phyloP scores from a whole-genome alignment of 495 filamentous ascomycete genomes.

The Aspergillus wentii region DNA sequence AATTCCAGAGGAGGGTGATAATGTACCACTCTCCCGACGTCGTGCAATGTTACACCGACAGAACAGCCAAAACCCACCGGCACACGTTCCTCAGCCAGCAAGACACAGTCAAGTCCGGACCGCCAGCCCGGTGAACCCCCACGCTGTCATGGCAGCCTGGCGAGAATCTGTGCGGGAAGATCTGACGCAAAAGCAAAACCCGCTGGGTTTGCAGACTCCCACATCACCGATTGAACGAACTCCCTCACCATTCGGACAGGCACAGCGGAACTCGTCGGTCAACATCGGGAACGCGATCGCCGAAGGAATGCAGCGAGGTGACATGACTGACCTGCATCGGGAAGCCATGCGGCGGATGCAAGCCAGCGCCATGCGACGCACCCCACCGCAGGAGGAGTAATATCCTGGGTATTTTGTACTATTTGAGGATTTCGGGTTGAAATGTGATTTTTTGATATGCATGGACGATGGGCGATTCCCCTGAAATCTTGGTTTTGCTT shows the following conservation, averaged over 20 bases:
- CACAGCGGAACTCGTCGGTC: slow-evolving; percentile 26
- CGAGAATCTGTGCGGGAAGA: slow-evolving; percentile 67
- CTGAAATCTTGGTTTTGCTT: too few relatives aligned
- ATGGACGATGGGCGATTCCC: too few relatives aligned
- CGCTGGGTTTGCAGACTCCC: slow-evolving; percentile 18
- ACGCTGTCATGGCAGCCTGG: slow-evolving; percentile 69
- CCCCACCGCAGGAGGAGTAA: too few relatives aligned
- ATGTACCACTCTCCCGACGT: slow-evolving; percentile 71
- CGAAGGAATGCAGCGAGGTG: slow-evolving; percentile 69
- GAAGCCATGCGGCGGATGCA: slow-evolving; percentile 84
- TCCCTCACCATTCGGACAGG: slow-evolving; percentile 22
- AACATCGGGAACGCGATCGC: slow-evolving; percentile 54
- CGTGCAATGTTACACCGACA: slow-evolving; percentile 45
- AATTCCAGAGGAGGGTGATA: slow-evolving; percentile 48
- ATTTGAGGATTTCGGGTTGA: too few relatives aligned
- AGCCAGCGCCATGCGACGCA: too few relatives aligned
- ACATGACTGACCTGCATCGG: slow-evolving; percentile 72
- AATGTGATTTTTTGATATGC: too few relatives aligned
- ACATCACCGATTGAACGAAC: slow-evolving; percentile 10
- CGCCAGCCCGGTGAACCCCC: slow-evolving; percentile 41
- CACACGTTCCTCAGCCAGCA: slow-evolving; percentile 9
- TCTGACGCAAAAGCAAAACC: slow-evolving; percentile 36
- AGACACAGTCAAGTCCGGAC: slow-evolving; percentile 10
- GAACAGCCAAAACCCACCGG: slow-evolving; percentile 13
- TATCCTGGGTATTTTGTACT: too few relatives aligned